Base-by-base conservation (phyloP, 805 yeast genomes). In the Hanseniaspora osmophila region DNA sequence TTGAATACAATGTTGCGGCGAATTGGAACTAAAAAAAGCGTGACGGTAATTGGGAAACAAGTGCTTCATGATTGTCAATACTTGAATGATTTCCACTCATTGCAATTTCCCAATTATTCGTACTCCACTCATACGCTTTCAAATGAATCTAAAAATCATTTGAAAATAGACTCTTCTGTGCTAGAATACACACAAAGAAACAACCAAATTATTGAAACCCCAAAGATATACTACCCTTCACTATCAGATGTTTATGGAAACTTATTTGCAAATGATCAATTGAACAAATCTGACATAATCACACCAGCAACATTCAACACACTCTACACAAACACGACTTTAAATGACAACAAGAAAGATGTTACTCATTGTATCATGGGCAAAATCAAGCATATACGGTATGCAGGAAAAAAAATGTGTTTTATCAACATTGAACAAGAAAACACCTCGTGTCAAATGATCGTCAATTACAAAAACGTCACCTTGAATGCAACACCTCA, bases 391-490 rank as follows among this genome's bases (percentile, higher is more conserved):
- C 53, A 51, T 32, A 54, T 60, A 15, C 52, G 66, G 37, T 53
- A 50, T 40, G 52, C 62, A 9, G 65, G 65, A 13, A 60, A 57
- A 44, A 58, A 57, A 40, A 60, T 62, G 37, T 57, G 61, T 41
- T 62, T 62, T 45, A 52, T 61, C 27, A 62, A 59, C 45, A 42
- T 62, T 12, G 39, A 37, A 27, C 48, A 49, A 35, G 33, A 44
- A 29, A 44, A 47, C 22, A n/a, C 41, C 42, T 16, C 32, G 37
- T 32, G 43, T 39, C 42, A 41, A 50, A 33, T 46, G 15, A 46
- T 49, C 22, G 42, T 35, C 37, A 42, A 46, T 17, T 17, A 3
- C 22, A 17, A 16, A 10, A 44, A 42, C 13, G 15, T 38, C 19
- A 22, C 29, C 6, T 11, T 15, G 11, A 12, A 16, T 35, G 10